Conservation (phyloP, 257 asterid genomes). For the Ilex asprella region DNA sequence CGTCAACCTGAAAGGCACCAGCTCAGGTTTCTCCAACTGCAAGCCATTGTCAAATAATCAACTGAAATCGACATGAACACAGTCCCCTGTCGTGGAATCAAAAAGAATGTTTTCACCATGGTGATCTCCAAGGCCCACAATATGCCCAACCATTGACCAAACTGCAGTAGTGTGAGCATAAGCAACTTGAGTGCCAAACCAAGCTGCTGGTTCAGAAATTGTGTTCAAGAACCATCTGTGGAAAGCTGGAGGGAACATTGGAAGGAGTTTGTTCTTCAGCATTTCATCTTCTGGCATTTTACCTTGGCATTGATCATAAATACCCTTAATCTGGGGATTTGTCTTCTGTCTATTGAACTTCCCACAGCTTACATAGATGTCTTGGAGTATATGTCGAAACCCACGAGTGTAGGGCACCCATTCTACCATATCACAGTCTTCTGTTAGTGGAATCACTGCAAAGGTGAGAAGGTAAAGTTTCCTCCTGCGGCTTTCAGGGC, state of each 20-base stretch:
- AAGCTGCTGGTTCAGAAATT: constrained; percentile 95
- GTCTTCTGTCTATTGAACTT: constrained; percentile 92
- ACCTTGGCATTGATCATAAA: constrained; percentile 81
- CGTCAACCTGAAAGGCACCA: constrained; percentile 95
- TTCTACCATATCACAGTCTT: constrained; percentile 98
- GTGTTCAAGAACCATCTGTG: constrained; percentile 93
- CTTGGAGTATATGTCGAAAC: constrained; percentile 89
- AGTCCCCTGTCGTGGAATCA: constrained; percentile 95
- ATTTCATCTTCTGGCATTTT: constrained; percentile 76
- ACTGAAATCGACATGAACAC: constrained; percentile 98
- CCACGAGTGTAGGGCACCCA: constrained; percentile 99
- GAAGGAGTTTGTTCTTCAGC: constrained; percentile 77
- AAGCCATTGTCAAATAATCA: constrained; percentile 98
- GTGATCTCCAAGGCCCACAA: constrained; percentile 97
- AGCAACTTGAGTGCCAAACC: constrained; percentile 95
- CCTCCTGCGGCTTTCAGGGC: constrained; percentile 91
- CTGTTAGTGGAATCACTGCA: constrained; percentile 91
- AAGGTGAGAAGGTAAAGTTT: constrained; percentile 94
- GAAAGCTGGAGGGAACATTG: constrained; percentile 95
- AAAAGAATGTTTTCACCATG: constrained; percentile 97
- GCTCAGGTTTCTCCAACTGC: constrained; percentile 90
- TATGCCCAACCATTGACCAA: constrained; percentile 99
- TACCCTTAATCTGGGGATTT: constrained; percentile 84
- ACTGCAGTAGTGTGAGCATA: constrained; percentile 96
- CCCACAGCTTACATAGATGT: constrained; percentile 78